These are phyloP conservation scores for Coprinopsis strossmayeri DNA, from an alignment of 768 basidiomycete genomes.

Conservation along the genomic window DNA sequence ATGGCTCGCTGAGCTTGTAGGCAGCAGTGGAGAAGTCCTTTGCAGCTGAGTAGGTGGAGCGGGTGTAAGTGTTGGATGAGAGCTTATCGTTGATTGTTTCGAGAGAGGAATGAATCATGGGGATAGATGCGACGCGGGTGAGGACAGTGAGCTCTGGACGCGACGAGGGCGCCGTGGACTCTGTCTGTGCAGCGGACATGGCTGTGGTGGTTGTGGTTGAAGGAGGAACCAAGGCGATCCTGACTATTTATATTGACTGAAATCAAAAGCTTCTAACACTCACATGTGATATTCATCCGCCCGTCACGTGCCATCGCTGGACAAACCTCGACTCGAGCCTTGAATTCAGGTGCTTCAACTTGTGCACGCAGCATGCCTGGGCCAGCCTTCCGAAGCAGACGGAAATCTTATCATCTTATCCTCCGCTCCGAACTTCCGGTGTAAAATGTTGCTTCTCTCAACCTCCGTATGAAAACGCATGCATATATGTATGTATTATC, in stretches of 20 bases:
- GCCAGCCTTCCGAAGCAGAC: too few species aligned
- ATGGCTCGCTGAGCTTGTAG: conserved; percentile 56
- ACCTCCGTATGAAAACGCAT: too few species aligned
- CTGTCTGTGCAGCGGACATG: conserved; percentile 23
- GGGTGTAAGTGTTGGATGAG: conserved; percentile 51
- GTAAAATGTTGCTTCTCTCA: too few species aligned
- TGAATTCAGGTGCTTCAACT: too few species aligned
- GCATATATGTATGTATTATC: too few species aligned
- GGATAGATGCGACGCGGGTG: conserved; percentile 63
- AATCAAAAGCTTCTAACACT: background rate
- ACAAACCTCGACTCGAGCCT: too few species aligned
- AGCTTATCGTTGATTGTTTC: conserved; percentile 55
- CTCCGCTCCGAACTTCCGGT: too few species aligned
- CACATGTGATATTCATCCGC: background rate
- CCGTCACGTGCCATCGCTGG: too few species aligned
- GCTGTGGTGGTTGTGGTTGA: conserved; percentile 5
- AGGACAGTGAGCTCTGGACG: conserved; percentile 57
- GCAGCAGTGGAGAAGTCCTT: conserved; percentile 54
- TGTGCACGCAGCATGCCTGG: too few species aligned
- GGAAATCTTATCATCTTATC: too few species aligned
- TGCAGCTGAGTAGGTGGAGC: conserved; percentile 59
- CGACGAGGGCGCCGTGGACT: conserved; percentile 13
- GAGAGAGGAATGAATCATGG: conserved; percentile 61
- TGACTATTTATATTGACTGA: background rate
- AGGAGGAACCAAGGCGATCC: too few species aligned